These are phyloP conservation scores for Solanum sparsipilum DNA, from an alignment of 257 asterid genomes.

Conservation along the genomic window DNA sequence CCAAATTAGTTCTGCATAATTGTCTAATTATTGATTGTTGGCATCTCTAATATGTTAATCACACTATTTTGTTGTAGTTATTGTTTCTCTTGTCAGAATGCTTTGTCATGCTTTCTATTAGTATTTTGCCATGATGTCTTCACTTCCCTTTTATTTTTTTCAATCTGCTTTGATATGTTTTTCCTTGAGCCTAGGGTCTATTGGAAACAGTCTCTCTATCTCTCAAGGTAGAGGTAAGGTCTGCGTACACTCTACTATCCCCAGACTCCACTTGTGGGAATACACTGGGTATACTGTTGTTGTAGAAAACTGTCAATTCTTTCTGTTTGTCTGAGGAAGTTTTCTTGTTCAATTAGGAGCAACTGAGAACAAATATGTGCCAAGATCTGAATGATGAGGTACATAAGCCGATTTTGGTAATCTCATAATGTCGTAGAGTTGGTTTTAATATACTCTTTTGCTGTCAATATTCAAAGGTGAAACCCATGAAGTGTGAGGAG, in stretches of 20 bases:
- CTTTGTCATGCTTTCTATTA: background rate
- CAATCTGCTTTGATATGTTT: background rate
- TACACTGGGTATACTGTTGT: background rate
- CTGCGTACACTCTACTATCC: background rate
- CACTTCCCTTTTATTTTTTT: background rate
- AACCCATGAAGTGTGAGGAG: slow-evolving; percentile 8
- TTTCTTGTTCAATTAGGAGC: slow-evolving; percentile 24
- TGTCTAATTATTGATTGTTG: background rate
- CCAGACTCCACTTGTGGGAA: background rate
- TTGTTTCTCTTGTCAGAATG: background rate
- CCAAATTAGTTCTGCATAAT: background rate
- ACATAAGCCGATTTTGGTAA: slow-evolving; percentile 1
- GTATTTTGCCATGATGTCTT: background rate
- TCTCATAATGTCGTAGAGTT: background rate
- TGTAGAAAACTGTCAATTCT: background rate
- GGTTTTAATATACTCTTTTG: background rate
- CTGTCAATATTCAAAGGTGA: slow-evolving; percentile 14
- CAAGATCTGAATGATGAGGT: slow-evolving; percentile 34
- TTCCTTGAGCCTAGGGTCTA: background rate
- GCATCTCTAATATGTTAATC: background rate
- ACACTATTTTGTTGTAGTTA: background rate
- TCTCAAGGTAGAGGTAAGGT: background rate
- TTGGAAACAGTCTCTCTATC: background rate
- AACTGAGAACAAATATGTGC: background rate
- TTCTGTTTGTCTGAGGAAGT: background rate